phyloP scores from a whole-genome alignment of 2,329 filamentous ascomycete species.

The Orbilia quercus region DNA sequence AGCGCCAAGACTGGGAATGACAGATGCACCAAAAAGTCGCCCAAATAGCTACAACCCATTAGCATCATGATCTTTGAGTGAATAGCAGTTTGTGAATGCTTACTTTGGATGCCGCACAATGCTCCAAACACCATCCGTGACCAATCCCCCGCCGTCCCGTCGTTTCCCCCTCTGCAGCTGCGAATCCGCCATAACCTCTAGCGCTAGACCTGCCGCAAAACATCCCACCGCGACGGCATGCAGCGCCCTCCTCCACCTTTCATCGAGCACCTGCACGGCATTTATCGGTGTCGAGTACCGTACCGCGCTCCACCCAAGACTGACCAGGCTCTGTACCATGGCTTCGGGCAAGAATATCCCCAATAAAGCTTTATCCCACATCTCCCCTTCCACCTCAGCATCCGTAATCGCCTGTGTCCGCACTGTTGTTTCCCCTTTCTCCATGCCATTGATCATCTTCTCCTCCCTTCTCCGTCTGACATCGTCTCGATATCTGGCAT shows the following conservation, averaged over 20 bases:
- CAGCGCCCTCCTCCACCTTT: conserved; percentile 10
- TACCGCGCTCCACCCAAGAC: conserved; percentile 70
- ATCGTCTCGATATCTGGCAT: conserved; percentile 66
- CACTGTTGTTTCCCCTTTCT: conserved; percentile 14
- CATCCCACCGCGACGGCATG: conserved; percentile 68
- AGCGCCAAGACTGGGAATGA: conserved; percentile 72
- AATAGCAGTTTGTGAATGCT: too few relatives aligned
- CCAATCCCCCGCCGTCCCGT: conserved; percentile 63
- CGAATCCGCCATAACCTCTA: conserved; percentile 70
- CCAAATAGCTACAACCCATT: conserved; percentile 68
- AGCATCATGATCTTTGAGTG: too few relatives aligned
- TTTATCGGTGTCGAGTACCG: conserved; percentile 61
- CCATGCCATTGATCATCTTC: background rate
- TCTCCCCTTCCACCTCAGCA: conserved; percentile 64
- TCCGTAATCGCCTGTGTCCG: conserved; percentile 4
- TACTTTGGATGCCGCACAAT: conserved; percentile 73
- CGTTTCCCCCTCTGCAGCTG: conserved; percentile 69
- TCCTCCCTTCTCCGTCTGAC: conserved; percentile 12
- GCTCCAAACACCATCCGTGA: conserved; percentile 72
- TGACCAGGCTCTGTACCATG: conserved; percentile 69
- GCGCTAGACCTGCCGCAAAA: conserved; percentile 69
- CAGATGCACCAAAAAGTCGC: conserved; percentile 70
- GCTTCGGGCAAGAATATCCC: conserved; percentile 71
- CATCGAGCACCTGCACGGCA: conserved; percentile 61
- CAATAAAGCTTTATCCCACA: conserved; percentile 71